Base-by-base conservation (phyloP, 2,329 filamentous ascomycete species). In the Aspergillus melleus region DNA sequence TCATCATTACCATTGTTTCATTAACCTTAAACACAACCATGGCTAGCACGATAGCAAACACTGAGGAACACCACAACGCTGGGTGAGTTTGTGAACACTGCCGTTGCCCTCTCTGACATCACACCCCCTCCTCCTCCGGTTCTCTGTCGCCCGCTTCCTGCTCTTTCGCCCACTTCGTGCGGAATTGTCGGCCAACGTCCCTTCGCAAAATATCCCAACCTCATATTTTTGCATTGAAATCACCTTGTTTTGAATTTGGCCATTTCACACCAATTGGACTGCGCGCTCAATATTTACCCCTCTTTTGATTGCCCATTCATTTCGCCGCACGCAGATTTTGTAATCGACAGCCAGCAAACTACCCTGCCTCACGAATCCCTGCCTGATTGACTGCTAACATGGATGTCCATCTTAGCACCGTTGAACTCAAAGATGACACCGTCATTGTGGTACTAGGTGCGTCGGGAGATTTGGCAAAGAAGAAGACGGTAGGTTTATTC, bases 341-440 rank as follows among this genome's bases (percentile, higher is more conserved):
- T 29, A 39, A 63, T 61, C 64, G 58, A 49, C 54, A 50, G 39
- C 46, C 44, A 44, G 49, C 39, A 19, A 54, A 39, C 42, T 49
- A 26, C 46, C 54, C 46, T 55, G 47, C 46, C 52, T 52, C 47
- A 58, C 50, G 36, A 44, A 44, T 54, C 47, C 52, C 51, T 61
- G 50, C 30, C 24, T 32, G 29, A 46, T 57, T 57, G 61, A 58
- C 59, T 58, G 59, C 70, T 75, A 70, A 75, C 73, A 83, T 75
- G 71, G 61, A 73, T 82, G 70, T 49, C 60, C 60, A 54, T 61
- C 67, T 68, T 77, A 96, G 92, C 75, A 88, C 87, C 73, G 85
- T 96, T 80, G 95, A 99, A 87, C 89, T 99, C 75, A 99, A 97
- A 85, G 92, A 98, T 75, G 96, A 99, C 85, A 99, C 95, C 67